Conservation (phyloP, 73 alveolate species). For the Paramecium pentaurelia region DNA sequence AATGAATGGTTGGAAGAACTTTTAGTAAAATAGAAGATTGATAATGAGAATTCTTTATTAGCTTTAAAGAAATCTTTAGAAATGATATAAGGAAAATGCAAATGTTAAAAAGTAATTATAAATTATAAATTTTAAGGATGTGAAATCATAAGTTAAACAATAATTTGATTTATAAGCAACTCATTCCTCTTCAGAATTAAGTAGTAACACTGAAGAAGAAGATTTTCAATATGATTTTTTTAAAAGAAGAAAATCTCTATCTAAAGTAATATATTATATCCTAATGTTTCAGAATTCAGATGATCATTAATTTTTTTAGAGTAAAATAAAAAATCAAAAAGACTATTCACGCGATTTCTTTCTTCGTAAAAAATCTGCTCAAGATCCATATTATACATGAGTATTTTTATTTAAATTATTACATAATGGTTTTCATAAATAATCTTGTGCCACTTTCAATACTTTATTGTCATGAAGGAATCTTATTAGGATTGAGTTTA, state of each 20-base stretch:
- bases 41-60: neutral
- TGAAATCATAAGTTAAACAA: neutral
- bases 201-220: neutral
- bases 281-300: neutral
- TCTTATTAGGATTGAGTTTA: neutral
- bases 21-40: neutral
- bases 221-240: neutral
- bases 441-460: neutral
- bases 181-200: neutral
- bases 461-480: neutral
- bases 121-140: neutral
- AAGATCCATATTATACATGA: neutral
- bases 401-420: neutral
- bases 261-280: neutral
- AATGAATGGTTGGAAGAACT: constrained; percentile 11
- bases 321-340: neutral
- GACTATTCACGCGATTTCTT: neutral
- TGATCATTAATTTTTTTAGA: neutral
- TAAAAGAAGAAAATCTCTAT: neutral
- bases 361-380: neutral
- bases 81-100: neutral
- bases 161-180: neutral
- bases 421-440: neutral
- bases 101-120: neutral
- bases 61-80: neutral